Evolutionary conservation across 768 basidiomycete species (phyloP), one percentile per base, ranked within the genome.

Genomic region (Artomyces pyxidatus): DNA sequence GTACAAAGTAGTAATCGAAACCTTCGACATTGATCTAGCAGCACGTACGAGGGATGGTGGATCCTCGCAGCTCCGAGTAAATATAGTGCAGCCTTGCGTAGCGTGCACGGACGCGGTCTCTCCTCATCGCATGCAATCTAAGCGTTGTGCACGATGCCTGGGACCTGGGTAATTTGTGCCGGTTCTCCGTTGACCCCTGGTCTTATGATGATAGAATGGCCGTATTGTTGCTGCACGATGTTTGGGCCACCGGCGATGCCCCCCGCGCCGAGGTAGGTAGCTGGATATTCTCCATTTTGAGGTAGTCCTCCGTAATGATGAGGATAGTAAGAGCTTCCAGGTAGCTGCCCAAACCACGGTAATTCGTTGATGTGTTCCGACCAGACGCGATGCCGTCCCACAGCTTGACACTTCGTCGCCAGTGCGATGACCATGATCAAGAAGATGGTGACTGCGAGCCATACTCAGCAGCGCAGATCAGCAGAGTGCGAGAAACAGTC

Each of bases 321-420:
- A 14, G 53, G 25, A 51, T 57, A 49, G 17, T 23, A 6, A n/a
- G n/a, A 55, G 59, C 78, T 83, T 32, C 81, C 82, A 21, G 84
- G 83, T 55, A 69, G 68, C 69, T 88, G 80, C 41, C 78, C 78
- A 58, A 83, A 88, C 87, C 87, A 88, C 1, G 81, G 82, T 9
- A 89, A 72, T 55, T 88, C 83, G 70, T 64, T 56, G 52, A 71
- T 66, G 49, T 81, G 80, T 58, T 80, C 80, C 14, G 56, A 49
- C 80, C 81, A 83, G 39, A 81, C 79, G 46, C 69, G 55, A 39
- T 65, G 71, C 12, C 75, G 70, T 22, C 82, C 81, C 55, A 75
- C 72, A 45, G 66, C 63, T 54, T 80, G 73, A 23, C 81, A 77
- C 55, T 70, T 74, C 37, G 65, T 69, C 14, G 81, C 75, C 35